Conservation (phyloP, 176 grass and related monocot species). For the Cymbopogon citratus region DNA sequence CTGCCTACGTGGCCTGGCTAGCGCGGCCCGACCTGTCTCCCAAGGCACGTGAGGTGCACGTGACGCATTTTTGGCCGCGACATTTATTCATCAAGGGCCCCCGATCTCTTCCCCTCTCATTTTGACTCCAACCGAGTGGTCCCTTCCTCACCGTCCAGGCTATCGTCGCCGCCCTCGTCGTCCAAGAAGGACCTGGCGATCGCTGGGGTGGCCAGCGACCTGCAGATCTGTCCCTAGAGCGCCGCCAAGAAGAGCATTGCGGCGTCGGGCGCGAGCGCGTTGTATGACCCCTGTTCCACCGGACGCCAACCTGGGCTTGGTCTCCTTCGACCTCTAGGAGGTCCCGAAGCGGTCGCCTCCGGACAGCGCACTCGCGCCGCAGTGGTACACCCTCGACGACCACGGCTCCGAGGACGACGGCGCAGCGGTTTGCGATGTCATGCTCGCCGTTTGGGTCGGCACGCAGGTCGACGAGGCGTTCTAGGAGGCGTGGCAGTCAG, state of each 20-base stretch:
- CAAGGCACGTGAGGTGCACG: too few species aligned
- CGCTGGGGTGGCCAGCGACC: constrained; percentile 44
- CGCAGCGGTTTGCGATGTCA: constrained; percentile 53
- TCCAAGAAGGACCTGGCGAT: constrained; percentile 49
- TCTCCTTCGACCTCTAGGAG: constrained; percentile 80
- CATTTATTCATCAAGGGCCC: too few species aligned
- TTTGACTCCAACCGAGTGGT: too few species aligned
- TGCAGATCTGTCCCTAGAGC: constrained; percentile 59
- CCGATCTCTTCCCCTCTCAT: too few species aligned
- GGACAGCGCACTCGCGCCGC: constrained; percentile 85
- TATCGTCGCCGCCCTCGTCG: constrained; percentile 12
- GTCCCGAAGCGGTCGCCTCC: constrained; percentile 78
- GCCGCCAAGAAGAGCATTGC: constrained; percentile 48
- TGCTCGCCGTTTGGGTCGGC: constrained; percentile 94
- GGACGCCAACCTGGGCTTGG: constrained; percentile 53
- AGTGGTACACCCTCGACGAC: constrained; percentile 89
- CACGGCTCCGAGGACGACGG: constrained; percentile 28
- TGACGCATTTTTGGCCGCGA: too few species aligned
- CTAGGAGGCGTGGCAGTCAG: constrained; percentile 94
- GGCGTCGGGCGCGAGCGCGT: constrained; percentile 27
- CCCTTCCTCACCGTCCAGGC: too few species aligned
- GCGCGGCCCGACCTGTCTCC: too few species aligned
- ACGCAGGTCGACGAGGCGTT: constrained; percentile 96
- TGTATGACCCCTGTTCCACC: constrained; percentile 49
- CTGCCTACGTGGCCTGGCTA: too few species aligned